phyloP scores from a whole-genome alignment of 345 rosid species.

The Rubroshorea leprosula region DNA sequence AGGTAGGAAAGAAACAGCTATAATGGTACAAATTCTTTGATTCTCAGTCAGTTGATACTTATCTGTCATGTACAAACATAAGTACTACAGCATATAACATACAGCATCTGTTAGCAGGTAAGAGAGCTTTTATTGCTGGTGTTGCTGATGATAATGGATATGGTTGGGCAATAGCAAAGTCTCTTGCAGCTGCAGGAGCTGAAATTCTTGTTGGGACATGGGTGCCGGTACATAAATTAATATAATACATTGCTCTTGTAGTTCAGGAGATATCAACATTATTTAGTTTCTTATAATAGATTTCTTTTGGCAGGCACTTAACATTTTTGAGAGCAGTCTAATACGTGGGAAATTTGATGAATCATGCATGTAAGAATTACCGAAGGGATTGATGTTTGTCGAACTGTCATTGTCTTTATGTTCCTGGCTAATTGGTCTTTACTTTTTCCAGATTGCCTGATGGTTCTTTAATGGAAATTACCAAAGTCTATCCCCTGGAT shows the following conservation, averaged over 20 bases:
- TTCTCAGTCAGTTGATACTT: too few species aligned
- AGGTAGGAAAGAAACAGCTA: too few species aligned
- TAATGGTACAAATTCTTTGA: too few species aligned
- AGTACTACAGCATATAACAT: conserved; percentile 2
- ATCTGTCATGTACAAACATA: too few species aligned
- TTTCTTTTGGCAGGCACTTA: conserved; percentile 64
- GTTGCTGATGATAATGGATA: conserved; percentile 97
- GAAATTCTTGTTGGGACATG: conserved; percentile 94
- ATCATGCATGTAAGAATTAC: conserved; percentile 71
- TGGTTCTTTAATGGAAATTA: conserved; percentile 61
- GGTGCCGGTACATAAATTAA: conserved; percentile 94
- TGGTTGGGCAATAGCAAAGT: conserved; percentile 98
- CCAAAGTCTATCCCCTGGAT: conserved; percentile 62
- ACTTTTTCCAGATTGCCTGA: conserved; percentile 47
- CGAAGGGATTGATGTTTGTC: neutral
- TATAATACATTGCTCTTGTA: neutral
- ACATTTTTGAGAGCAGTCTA: conserved; percentile 87
- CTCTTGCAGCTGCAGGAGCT: too few species aligned
- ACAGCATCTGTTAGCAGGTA: conserved; percentile 42
- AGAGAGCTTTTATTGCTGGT: conserved; percentile 95
- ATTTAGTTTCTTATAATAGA: neutral
- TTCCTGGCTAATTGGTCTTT: conserved; percentile 1
- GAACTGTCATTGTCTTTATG: neutral
- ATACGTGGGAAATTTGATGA: conserved; percentile 92
- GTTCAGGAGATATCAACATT: neutral